Base-by-base conservation (phyloP, 768 basidiomycete genomes). In the Amanita inopinata region DNA sequence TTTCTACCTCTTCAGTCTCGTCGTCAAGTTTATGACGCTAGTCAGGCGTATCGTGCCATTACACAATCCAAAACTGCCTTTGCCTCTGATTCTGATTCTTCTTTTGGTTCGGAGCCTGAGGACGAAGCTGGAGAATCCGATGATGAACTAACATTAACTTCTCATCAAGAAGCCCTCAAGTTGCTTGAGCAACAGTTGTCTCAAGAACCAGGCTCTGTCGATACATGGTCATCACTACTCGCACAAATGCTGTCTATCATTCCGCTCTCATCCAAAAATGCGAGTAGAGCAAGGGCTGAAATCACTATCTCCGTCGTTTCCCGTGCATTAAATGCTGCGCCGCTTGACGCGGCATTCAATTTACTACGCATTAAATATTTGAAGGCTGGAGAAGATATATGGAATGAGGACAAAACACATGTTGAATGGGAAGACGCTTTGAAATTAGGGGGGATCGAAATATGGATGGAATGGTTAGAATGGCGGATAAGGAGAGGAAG, bases 391-490 rank as follows among this genome's bases (percentile, higher is more conserved):
- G 83, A 85, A 59, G 76, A 83, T 46, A 52, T 83, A 12, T 88
- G 84, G 85, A 56, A 70, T 17, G 66, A 66, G 43, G 64, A 63
- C 32, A 75, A 76, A 57, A 52, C 81, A 12, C 41, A 53, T 17
- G 62, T 64, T 2, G 83, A 87, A 51, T 91, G 88, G 88, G 79
- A 84, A 42, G 65, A 69, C 14, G 76, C 80, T 2, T 56, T 87
- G 48, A 63, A 61, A 28, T 51, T 72, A 3, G 69, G 73, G 20
- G 73, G 69, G 25, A 57, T 69, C 19, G 73, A 78, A 27, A 65
- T 89, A 18, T 83, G 78, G 74, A 71, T 88, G 62, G 80, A 80
- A 49, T 90, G 86, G 84, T 53, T 89, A 2, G 81, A 83, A 49
- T 88, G 83, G 83, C 69, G 71, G 45, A 73, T 84, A 24, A 64